Conservation (phyloP, 2,329 filamentous ascomycete genomes). For the Nigrograna mackinnonii region DNA sequence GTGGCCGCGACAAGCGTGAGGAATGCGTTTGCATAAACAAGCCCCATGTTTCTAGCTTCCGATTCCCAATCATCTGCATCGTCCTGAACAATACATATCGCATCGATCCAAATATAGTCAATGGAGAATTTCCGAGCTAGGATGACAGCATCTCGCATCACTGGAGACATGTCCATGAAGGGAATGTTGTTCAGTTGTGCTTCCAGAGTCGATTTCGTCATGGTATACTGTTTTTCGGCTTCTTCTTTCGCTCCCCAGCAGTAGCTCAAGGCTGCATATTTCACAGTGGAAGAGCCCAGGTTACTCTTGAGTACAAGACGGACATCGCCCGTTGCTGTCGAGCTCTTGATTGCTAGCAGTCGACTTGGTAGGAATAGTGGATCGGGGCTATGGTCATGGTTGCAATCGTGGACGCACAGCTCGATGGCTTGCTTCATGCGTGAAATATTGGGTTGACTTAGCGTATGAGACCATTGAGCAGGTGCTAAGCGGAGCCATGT, state of each 20-base stretch:
- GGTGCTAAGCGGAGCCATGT: too few relatives aligned
- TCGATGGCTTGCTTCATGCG: too few relatives aligned
- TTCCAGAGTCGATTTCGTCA: background rate
- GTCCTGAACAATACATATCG: conserved; percentile 6
- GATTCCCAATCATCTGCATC: conserved; percentile 47
- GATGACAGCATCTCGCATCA: background rate
- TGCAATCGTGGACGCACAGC: too few relatives aligned
- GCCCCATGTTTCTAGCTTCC: conserved; percentile 25
- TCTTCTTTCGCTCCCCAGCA: background rate
- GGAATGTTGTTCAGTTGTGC: background rate
- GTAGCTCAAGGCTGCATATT: background rate
- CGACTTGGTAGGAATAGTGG: too few relatives aligned
- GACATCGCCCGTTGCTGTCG: too few relatives aligned
- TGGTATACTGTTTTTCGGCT: background rate
- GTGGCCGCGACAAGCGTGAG: background rate
- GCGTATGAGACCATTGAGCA: too few relatives aligned
- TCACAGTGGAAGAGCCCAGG: too few relatives aligned
- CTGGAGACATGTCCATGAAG: background rate
- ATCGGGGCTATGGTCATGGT: too few relatives aligned
- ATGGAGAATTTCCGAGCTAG: background rate
- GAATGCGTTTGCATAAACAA: background rate
- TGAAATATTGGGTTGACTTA: too few relatives aligned
- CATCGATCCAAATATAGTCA: conserved; percentile 2
- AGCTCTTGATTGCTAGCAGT: too few relatives aligned
- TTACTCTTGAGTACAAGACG: too few relatives aligned